A percentile compares a stretch with the other conserved stretches of the same genome.
Conservation (phyloP, 495 filamentous ascomycete genomes). For the Penicillium crystallinum region DNA sequence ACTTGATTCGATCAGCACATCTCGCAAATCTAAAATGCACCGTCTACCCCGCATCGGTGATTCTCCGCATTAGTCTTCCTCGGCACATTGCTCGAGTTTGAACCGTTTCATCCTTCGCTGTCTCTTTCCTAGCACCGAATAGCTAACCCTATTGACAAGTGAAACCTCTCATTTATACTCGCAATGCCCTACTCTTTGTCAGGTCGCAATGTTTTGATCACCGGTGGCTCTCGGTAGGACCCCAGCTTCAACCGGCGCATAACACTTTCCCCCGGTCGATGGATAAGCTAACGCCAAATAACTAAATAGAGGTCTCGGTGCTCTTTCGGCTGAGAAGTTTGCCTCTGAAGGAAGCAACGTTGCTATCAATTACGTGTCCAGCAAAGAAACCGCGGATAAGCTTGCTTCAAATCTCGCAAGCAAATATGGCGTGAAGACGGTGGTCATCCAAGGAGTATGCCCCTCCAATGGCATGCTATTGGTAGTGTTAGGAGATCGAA, state of each 20-base stretch:
- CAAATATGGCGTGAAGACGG: slow-evolving; percentile 50
- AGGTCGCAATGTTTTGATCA: slow-evolving; percentile 61
- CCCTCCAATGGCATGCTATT: neutral
- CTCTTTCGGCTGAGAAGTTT: slow-evolving; percentile 57
- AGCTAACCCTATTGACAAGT: no score
- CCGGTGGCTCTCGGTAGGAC: slow-evolving; percentile 60
- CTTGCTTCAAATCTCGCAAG: slow-evolving; percentile 47
- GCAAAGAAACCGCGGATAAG: slow-evolving; percentile 47
- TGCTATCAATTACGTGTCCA: slow-evolving; percentile 64
- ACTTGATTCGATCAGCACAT: neutral
- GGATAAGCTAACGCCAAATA: no score
- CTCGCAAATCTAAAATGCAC: neutral
- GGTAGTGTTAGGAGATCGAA: neutral
- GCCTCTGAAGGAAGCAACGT: slow-evolving; percentile 62
- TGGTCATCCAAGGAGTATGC: slow-evolving; percentile 54
- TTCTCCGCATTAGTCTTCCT: neutral
- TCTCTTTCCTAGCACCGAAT: neutral
- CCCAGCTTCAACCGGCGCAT: neutral
- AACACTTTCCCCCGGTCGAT: no score
- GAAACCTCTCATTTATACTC: neutral
- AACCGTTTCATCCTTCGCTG: neutral
- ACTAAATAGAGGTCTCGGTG: slow-evolving; percentile 56
- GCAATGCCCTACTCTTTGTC: slow-evolving; percentile 59
- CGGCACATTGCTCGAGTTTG: neutral
- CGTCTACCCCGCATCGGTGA: neutral